These are phyloP conservation scores for Ogataea zsoltii DNA, from an alignment of 805 yeast genomes.

Conservation along the genomic window DNA sequence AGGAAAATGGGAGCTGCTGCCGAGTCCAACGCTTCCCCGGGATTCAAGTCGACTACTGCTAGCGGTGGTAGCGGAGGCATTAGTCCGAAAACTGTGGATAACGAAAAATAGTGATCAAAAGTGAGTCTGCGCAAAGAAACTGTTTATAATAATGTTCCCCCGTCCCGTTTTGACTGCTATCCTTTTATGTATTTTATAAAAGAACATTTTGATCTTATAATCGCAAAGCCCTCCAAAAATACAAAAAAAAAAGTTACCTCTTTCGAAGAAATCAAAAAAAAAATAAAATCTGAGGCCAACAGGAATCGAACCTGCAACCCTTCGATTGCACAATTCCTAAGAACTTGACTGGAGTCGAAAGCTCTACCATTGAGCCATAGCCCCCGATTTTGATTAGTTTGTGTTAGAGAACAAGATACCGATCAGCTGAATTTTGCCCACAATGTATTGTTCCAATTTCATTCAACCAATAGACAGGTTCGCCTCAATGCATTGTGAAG, in stretches of 20 bases:
- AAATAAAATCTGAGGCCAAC: slow-evolving; percentile 62
- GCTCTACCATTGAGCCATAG: slow-evolving; percentile 82
- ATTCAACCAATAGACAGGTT: too few species aligned
- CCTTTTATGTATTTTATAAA: too few species aligned
- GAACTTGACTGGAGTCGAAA: slow-evolving; percentile 60
- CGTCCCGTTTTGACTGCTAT: too few species aligned
- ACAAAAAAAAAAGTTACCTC: slow-evolving; percentile 29
- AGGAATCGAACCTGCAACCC: slow-evolving; percentile 88
- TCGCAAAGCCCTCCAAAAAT: neutral
- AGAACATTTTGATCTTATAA: too few species aligned
- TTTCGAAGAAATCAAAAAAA: slow-evolving; percentile 16
- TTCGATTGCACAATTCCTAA: slow-evolving; percentile 54
- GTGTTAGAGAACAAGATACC: too few species aligned
- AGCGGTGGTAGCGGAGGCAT: slow-evolving; percentile 18
- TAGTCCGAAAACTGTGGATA: slow-evolving; percentile 23
- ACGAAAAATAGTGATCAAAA: slow-evolving; percentile 3
- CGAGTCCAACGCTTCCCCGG: slow-evolving; percentile 1
- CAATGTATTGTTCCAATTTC: too few species aligned
- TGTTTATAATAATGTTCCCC: too few species aligned
- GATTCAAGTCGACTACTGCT: slow-evolving; percentile 5
- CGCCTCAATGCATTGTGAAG: too few species aligned
- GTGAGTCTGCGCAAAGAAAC: neutral
- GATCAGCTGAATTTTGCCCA: too few species aligned
- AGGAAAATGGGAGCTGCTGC: slow-evolving; percentile 24
- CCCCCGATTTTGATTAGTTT: slow-evolving; percentile 38